Base-by-base conservation (phyloP, 176 grass and related monocot species). In the Alloteropsis semialata region DNA sequence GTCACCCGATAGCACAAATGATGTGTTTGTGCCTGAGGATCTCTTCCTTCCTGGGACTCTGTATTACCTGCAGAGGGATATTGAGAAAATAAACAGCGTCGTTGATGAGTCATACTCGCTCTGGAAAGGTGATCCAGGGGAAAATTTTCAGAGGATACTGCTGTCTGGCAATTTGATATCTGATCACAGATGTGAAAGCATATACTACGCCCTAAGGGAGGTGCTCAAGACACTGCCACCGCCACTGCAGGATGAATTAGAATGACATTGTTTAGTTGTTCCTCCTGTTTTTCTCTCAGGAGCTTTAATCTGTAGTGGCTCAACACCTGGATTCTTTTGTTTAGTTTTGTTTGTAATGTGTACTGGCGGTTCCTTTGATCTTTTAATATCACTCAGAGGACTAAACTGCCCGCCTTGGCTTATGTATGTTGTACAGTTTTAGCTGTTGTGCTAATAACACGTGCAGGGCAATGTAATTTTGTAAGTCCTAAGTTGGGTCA, bases 161-260 rank as follows among this genome's bases (percentile, higher is more conserved):
- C 30, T 98, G 37, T 95, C 90, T 0, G 90, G 90, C 39, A 95
- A 98, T 22, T 76, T 91, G 73, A 89, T 98, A 55, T 98, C 95
- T n/a, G 96, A 98, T 81, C 96, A 98, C 83, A 93, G 76, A 88
- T 95, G 92, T 1, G 89, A 98, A 66, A 98, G 76, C 77, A 91
- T 95, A 75, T 88, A 93, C 44, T 93, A 77, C 18, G 95, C 92
- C 0, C 74, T 95, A 69, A 84, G 95, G 30, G 92, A 98, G n/a
- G 95, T 98, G 58, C 88, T 98, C 61, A 98, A 98, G 81, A 84
- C 81, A 24, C 28, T 90, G 70, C 87, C 76, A 33, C 44, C 44
- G 32, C 19, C 82, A 36, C 43, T 39, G 18, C 73, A 81, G 66
- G 49, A 74, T 76, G 82, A 84, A 58, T 27, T 50, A 54, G 82